A percentile compares a stretch with the other conserved stretches of the same genome.
Evolutionary conservation across 2,329 filamentous ascomycete genomes (phyloP).

Genomic region (Arthrobotrys iridis): DNA sequence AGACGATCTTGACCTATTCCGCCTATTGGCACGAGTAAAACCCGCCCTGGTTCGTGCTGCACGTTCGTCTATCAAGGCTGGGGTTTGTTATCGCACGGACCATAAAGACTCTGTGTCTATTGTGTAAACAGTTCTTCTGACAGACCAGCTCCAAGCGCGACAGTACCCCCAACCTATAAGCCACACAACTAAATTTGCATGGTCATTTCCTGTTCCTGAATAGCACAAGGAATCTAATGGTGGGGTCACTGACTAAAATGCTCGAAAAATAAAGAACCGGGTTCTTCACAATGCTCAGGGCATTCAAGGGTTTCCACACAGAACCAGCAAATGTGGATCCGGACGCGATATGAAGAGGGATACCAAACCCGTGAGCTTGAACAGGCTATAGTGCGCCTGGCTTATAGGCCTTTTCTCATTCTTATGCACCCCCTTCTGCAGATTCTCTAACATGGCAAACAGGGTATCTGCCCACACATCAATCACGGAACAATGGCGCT

Average conservation of each 20-base stretch:
- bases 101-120: background rate
- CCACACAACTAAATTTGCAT: conserved; percentile 29
- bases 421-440: conserved; percentile 42
- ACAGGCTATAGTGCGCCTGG: conserved; percentile 44
- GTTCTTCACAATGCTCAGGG: conserved; percentile 34
- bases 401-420: conserved; percentile 29
- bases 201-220: conserved; percentile 45
- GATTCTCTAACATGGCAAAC: conserved; percentile 51
- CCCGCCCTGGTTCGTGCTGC: conserved; percentile 6
- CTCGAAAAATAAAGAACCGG: conserved; percentile 13
- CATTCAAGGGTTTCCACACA: background rate
- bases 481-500: conserved; percentile 26
- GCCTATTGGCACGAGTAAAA: background rate
- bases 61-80: conserved; percentile 11
- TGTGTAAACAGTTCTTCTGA: background rate
- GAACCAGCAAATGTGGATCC: background rate
- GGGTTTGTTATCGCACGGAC: conserved; percentile 15
- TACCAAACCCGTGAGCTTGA: conserved; percentile 15
- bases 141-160: conserved; percentile 9
- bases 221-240: conserved; percentile 6
- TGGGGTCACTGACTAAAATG: conserved; percentile 30
- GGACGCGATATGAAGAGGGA: background rate
- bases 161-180: conserved; percentile 15
- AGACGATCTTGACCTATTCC: background rate
- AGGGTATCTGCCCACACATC: background rate